Evolutionary conservation across 176 grass and related monocot genomes (phyloP).

Genomic region (Eleusine indica): DNA sequence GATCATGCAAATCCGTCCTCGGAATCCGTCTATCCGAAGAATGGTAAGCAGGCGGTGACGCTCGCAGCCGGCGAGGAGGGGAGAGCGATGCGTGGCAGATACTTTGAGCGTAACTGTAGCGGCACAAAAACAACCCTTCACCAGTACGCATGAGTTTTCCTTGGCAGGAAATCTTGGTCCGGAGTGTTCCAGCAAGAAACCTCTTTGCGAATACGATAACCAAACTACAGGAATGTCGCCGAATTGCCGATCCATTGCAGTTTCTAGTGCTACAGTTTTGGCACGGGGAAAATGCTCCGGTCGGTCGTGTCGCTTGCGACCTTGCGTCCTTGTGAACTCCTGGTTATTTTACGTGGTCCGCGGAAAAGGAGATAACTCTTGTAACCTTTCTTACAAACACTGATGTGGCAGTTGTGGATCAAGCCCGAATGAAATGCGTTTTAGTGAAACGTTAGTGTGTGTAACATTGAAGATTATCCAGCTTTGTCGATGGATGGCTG

Average conservation of each 20-base stretch:
- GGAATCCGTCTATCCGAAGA: background rate
- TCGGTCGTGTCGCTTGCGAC: background rate
- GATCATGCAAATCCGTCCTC: background rate
- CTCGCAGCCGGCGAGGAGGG: background rate
- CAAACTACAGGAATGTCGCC: background rate
- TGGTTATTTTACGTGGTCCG: no score
- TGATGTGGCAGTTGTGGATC: background rate
- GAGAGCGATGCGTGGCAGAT: background rate
- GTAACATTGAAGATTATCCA: background rate
- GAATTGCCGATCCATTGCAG: background rate
- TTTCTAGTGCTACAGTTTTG: background rate
- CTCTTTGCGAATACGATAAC: background rate
- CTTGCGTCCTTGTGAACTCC: background rate
- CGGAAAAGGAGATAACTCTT: no score
- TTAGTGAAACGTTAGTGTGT: background rate
- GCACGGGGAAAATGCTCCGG: conserved; percentile 5
- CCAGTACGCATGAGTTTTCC: background rate
- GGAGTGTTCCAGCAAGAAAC: conserved; percentile 24
- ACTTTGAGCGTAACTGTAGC: background rate
- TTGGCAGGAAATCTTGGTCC: background rate
- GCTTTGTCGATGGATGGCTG: no score
- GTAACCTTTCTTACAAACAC: background rate
- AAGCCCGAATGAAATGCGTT: no score
- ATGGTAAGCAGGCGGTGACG: background rate
- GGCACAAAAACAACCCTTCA: background rate